Conservation (phyloP, 2,329 filamentous ascomycete species). For the Triangularia verruculosa region DNA sequence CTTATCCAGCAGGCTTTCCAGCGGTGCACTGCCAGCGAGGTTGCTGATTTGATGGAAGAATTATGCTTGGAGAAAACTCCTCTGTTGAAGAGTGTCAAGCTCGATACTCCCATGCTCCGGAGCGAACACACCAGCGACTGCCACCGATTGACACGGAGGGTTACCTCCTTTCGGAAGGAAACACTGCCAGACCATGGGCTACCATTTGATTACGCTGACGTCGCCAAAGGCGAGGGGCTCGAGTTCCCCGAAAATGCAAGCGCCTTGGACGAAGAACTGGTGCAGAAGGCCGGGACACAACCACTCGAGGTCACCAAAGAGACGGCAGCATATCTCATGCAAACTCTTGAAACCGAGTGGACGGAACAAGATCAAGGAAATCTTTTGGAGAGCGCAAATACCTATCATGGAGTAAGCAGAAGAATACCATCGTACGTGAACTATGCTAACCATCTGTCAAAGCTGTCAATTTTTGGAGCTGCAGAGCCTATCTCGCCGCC, state of each 20-base stretch:
- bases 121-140: constrained; percentile 29
- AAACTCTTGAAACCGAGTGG: constrained; percentile 22
- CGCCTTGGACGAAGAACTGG: constrained; percentile 6
- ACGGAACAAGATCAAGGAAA: constrained; percentile 19
- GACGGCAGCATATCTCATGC: constrained; percentile 21
- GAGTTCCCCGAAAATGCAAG: constrained; percentile 22
- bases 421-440: not conserved
- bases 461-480: constrained; percentile 14
- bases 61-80: constrained; percentile 15
- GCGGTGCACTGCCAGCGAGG: constrained; percentile 9
- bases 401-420: constrained; percentile 26
- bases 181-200: constrained; percentile 25
- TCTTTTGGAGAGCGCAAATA: constrained; percentile 13
- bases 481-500: constrained; percentile 27
- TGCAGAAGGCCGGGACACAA: constrained; percentile 22
- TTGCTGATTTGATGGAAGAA: constrained; percentile 11
- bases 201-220: constrained; percentile 27
- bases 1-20: constrained; percentile 21
- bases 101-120: constrained; percentile 28
- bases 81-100: constrained; percentile 17
- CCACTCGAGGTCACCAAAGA: constrained; percentile 25
- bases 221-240: constrained; percentile 28
- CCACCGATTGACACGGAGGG: constrained; percentile 16
- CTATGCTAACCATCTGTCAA: not conserved
- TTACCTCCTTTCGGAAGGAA: constrained; percentile 15